Evolutionary conservation across 768 basidiomycete species (phyloP), one percentile per base, ranked within the genome.

Genomic region (Gloeostereum incarnatum): DNA sequence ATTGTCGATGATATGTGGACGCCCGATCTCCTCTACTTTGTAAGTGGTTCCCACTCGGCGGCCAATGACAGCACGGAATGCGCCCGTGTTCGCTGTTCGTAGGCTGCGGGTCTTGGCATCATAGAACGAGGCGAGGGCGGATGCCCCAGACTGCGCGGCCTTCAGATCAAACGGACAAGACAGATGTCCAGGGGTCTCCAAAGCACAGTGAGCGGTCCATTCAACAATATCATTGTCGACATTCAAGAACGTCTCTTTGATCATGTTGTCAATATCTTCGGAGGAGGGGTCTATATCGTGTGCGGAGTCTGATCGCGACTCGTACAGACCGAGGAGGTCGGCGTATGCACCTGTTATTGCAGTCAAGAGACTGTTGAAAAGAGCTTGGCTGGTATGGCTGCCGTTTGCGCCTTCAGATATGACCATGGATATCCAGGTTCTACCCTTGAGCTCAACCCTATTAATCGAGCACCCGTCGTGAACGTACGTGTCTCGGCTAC

Each of bases 201-300:
- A 42, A 7, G 50, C 54, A 16, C 37, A 9, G 5, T 61, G 50
- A 2, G 55, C 45, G 1, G 53, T 43, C 6, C 40, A 38, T 27
- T 61, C 38, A 14, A 62, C 54, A 21, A 65, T 52, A 10, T 51
- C 52, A 25, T 63, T 42, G 50, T 67, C 63, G 10, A 65, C 45
- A 3, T 42, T 40, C 18, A 49, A 39, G 47, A 65, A 63, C 2
- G 56, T 50, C 13, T 52, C 45, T 35, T 54, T 55, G 35, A 63
- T 48, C 10, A 49, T 50, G 9, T 35, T 41, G 32, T 58, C 53
- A 24, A 61, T 41, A 19, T 48, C 50, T 10, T 43, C 38, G 4
- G 50, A 32, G 4, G 46, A n/a, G n/a, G n/a, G n/a, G n/a, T n/a
- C n/a, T n/a, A n/a, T n/a, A n/a, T n/a, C n/a, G n/a, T n/a, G n/a